Evolutionary conservation across 2,329 filamentous ascomycete genomes (phyloP), one percentile per base, ranked within the genome.

Genomic region (Tolypocladium ophioglossoides): DNA sequence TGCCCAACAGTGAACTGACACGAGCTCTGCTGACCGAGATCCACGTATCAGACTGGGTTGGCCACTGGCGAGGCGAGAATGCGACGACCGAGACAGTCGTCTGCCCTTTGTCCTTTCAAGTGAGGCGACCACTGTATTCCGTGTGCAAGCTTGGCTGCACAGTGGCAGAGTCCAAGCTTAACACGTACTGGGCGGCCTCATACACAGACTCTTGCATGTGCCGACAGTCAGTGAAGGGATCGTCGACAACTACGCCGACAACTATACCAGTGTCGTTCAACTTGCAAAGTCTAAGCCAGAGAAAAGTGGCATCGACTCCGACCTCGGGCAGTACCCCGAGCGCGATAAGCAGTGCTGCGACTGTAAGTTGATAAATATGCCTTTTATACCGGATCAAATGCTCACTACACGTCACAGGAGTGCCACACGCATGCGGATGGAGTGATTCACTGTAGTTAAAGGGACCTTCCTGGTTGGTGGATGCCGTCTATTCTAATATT

Each of bases 11-110:
- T 18, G n/a, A 14, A 3, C 9, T 16, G 8, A 22, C 37, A 48
- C 1, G 32, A 32, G 32, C 18, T 24, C 8, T 44, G 7, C n/a
- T 39, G 32, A 27, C 32, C 54, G 14, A 52, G 9, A 37, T 41
- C 24, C 22, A 22, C 11, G 40, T 14, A 1, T 27, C 18, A 86
- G 83, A 72, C 52, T 87, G 79, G 78, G 85, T 74, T 48, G 85
- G 85, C 37, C 84, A 88, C 72, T 86, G 79, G 79, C 80, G 85
- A 53, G 84, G 84, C 46, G 63, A 67, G 30, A 87, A 87, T 57
- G 84, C 77, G 2, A 82, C 83, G 3, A 68, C 74, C 1, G 84
- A 88, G 67, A 88, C 84, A 2, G 85, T 87, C 59, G 87, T 88
- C 67, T 88, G 85, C 68, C 75, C 77, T 6, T 72, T 79, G 2